Base-by-base conservation (phyloP, 2,329 filamentous ascomycete genomes). In the Xylaria sp. region DNA sequence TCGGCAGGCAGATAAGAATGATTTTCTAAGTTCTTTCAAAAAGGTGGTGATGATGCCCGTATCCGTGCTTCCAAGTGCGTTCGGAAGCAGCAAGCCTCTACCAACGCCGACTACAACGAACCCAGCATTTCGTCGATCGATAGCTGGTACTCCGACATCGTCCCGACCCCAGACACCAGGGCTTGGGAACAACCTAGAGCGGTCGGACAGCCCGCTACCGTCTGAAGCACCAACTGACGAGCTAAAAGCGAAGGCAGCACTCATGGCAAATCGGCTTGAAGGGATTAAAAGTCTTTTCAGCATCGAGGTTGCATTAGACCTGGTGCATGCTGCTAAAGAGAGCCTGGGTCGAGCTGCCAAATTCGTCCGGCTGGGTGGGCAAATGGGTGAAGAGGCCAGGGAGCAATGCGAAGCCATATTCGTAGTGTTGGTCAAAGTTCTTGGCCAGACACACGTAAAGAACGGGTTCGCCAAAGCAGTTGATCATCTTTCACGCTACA, bases 41-140 rank as follows among this genome's bases (percentile, higher is more conserved):
- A 98, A 98, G 80, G 96, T 99, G 8, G 93, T 99, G 72, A 98
- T 99, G 94, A 97, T 97, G 90, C 96, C 96, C 1, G 95, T 99
- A 57, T 97, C 93, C 61, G 95, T 94, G 8, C 84, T 98, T 3
- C 93, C 93, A 1, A 61, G 42, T 42, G 90, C 85, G 63, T 93
- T 89, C 76, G 85, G 81, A 68, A 80, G 79, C 42, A 78, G 75
- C 56, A 85, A 82, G 62, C 77, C 82, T 0, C 67, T 79, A 8
- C 63, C 71, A 70, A 45, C 77, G 24, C 59, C 74, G 27, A 59
- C 76, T 59, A 60, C 75, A 39, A 79, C 79, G 63, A 76, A 78
- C 57, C 68, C 77, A 67, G 72, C 74, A 9, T 65, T 76, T 30
- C 74, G 75, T 19, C 70, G 71, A n/a, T 75, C 79, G 3, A 70